Base-by-base conservation (phyloP, 2,329 filamentous ascomycete species). In the Grosmannia clavigera region DNA sequence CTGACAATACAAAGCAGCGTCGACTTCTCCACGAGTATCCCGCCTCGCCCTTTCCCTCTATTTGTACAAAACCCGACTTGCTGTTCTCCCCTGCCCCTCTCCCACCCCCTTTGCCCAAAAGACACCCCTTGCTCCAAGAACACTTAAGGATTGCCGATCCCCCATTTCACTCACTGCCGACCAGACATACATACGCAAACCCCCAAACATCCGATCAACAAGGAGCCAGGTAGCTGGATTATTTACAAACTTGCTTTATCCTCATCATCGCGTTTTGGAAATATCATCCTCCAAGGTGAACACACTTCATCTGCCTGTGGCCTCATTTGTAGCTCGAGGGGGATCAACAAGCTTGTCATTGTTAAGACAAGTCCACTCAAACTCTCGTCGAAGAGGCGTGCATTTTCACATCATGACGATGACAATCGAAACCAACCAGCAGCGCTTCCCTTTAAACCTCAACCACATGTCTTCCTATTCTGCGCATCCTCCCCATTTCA, bases 351-450 rank as follows among this genome's bases (percentile, higher is more conserved):
- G 19, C 43, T 46, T 46, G 43, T 46, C 43, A n/a, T 9, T 46
- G 43, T n/a, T 19, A 46, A 46, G 43, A 46, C 43, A 46, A 46
- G 43, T 7, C 43, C 43, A 3, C 19, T n/a, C 3, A 46, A n/a
- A 43, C 40, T 43, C 40, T 43, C 43, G 16, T 46, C 43, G 22
- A 14, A 5, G 54, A 55, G 54, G 33, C 54, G 12, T 50, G n/a
- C 33, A 14, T 12, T n/a, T 29, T 52, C 46, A 66, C 76, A 84
- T 74, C 74, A 96, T 96, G 91, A 94, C 90, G 77, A 95, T 96
- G 90, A 89, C 92, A 74, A 84, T 96, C 78, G 90, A 96, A 77
- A 84, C 85, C 70, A 88, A 91, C 74, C 90, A 92, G 76, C 89
- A 85, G 78, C 83, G 84, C 73, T 89, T 87, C 70, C 82, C 81